Evolutionary conservation across 345 rosid species (phyloP), one percentile per base, ranked within the genome.

Genomic region (Acer saccharum): DNA sequence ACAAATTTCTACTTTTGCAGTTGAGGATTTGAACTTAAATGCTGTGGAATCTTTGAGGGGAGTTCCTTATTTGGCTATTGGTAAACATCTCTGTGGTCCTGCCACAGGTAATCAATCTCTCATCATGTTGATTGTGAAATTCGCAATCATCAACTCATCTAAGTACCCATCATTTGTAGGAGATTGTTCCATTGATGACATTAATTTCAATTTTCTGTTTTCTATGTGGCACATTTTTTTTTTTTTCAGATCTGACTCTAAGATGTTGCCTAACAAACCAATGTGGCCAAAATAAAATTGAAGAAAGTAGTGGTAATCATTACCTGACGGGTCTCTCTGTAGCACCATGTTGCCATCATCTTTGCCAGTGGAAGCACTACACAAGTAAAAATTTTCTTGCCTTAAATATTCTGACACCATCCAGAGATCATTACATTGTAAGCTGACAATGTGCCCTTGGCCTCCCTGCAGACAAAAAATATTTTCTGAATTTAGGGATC

Each of bases 331-430:
- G 97, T 73, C 89, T 93, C 16, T 94, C 97, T 32, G 81, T 95
- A 72, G 97, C 99, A 75, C 92, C 97, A 35, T 95, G 99, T 81
- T 95, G 99, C 78, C 99, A 95, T 86, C 99, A 95, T 87, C 97
- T 93, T 81, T 93, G 96, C 87, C 99, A 91, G 71, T 93, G 99
- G 99, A 92, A 90, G 75, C 91, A 91, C 86, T 91, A 93, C 79
- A 85, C 80, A 88, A 95, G 99, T 95, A 91, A 81, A 16, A 13
- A 29, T 62, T 50, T 29, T n/a, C 14, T 63, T 20, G 65, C 52
- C 54, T 61, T 70, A 14, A 11, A 10, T 29, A 6, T 52, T 60
- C 9, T 60, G 60, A 35, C 35, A 14, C 10, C 27, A 20, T 60
- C 9, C 6, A 21, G 44, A 75, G 23, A 18, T 74, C 27, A 18